These are phyloP conservation scores for Blumeria graminis DNA, from an alignment of 2,329 filamentous ascomycete genomes.

Conservation along the genomic window DNA sequence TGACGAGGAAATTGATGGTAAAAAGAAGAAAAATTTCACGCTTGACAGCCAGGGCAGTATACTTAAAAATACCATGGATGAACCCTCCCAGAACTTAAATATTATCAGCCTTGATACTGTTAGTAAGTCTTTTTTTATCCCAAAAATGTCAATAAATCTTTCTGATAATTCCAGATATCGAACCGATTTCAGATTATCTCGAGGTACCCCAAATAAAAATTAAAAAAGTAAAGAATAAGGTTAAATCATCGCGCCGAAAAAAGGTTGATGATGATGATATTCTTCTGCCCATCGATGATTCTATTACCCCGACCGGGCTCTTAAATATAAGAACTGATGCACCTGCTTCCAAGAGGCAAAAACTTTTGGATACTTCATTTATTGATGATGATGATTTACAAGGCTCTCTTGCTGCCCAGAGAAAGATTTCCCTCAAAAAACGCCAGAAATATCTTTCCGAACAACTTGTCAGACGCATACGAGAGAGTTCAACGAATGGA, in stretches of 20 bases:
- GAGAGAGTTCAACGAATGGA: constrained; percentile 28
- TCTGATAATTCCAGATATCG: constrained; percentile 25
- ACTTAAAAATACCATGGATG: constrained; percentile 20
- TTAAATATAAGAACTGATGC: constrained; percentile 56
- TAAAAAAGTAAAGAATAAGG: constrained; percentile 80
- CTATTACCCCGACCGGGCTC: constrained; percentile 16
- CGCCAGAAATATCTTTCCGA: constrained; percentile 69
- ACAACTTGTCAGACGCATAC: constrained; percentile 61
- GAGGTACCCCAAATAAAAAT: constrained; percentile 73
- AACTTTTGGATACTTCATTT: constrained; percentile 41
- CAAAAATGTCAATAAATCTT: neutral
- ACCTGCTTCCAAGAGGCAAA: constrained; percentile 33
- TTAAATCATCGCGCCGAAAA: constrained; percentile 49
- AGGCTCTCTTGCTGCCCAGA: constrained; percentile 59
- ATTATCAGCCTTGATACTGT: constrained; percentile 55
- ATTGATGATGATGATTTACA: constrained; percentile 88
- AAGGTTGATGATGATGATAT: constrained; percentile 36
- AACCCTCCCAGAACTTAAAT: constrained; percentile 31
- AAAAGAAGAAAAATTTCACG: constrained; percentile 72
- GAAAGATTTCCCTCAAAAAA: constrained; percentile 69
- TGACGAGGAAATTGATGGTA: constrained; percentile 82
- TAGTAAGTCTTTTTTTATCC: constrained; percentile 17
- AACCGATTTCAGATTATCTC: constrained; percentile 63
- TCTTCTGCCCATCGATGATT: constrained; percentile 15
- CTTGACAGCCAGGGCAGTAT: constrained; percentile 50